A percentile compares a stretch with the other conserved stretches of the same genome.
These are phyloP conservation scores for Rhizopus arrhizus DNA, from an alignment of 371 early-diverging fungal genomes.

Conservation along the genomic window DNA sequence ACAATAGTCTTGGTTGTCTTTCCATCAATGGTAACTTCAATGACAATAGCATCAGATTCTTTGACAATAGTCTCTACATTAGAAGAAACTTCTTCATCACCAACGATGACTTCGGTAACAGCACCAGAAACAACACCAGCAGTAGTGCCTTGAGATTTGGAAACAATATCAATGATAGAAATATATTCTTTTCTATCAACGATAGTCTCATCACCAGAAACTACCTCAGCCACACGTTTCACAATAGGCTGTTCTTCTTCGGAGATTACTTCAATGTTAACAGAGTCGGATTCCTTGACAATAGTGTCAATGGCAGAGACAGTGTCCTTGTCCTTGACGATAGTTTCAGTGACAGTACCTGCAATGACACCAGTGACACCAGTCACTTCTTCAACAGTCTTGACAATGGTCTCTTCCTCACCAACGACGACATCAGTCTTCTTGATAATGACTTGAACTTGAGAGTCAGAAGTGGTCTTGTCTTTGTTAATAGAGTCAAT, in stretches of 20 bases:
- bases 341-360: not conserved
- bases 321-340: not conserved
- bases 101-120: not conserved
- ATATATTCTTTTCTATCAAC: not conserved
- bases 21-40: no score
- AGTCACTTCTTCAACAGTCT: not conserved
- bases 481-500: not conserved
- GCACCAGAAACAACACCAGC: not conserved
- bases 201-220: not conserved
- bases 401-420: not conserved
- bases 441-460: not conserved
- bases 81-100: not conserved
- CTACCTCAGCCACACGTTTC: no score
- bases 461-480: not conserved
- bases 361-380: not conserved
- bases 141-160: not conserved
- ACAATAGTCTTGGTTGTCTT: not conserved
- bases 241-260: not conserved
- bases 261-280: not conserved
- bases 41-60: not conserved
- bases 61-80: not conserved
- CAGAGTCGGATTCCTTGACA: not conserved
- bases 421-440: slow-evolving; percentile 1
- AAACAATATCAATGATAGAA: not conserved
- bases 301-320: not conserved